Evolutionary conservation across 352 stramenopile species (phyloP), one percentile per base, ranked within the genome.

Genomic region (Globisporangium spiculum): DNA sequence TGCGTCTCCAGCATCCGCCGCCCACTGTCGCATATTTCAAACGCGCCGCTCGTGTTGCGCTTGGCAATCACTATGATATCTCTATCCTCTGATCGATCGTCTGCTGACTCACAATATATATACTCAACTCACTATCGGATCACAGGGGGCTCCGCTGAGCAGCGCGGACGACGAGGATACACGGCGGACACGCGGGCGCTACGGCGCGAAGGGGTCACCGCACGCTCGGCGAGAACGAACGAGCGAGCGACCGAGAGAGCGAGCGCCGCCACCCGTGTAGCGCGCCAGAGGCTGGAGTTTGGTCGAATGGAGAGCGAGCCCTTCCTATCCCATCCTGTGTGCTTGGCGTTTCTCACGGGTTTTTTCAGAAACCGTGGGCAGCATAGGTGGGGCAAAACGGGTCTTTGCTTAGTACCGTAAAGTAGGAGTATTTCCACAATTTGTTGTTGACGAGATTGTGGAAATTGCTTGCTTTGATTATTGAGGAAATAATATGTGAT

Each of bases 1-100:
- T 44, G 26, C 26, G 22, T 9, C 53, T 41, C 22, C 53, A 30
- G 12, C 22, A 36, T 22, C 38, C 36, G n/a, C 20, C 46, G 30
- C 16, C 54, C 63, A 68, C 24, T 68, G 63, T 68, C 54, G 63
- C 63, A 68, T 68, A 57, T 30, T 48, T 30, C 30, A 36, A 58
- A 36, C 24, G 53, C 24, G 53, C 24, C 1, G 12, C 9, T 34
- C 34, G 27, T 60, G 30, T 60, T 34, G 56, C 22, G 30, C 12
- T n/a, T 20, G 38, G 59, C 38, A 64, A 24, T 14, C 59, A 64
- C 59, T 56, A 55, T 34, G 3, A 16, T 48, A 48, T 48, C 4
- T 6, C 12, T 48, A 48, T 48, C 38, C 36, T 44, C 36, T 44
- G 30, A 7, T 32, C 30, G 30, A 32, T 32, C 30, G 30, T 32